These are phyloP conservation scores for Rhizopogon sp. DNA, from an alignment of 768 basidiomycete genomes.

Conservation along the genomic window DNA sequence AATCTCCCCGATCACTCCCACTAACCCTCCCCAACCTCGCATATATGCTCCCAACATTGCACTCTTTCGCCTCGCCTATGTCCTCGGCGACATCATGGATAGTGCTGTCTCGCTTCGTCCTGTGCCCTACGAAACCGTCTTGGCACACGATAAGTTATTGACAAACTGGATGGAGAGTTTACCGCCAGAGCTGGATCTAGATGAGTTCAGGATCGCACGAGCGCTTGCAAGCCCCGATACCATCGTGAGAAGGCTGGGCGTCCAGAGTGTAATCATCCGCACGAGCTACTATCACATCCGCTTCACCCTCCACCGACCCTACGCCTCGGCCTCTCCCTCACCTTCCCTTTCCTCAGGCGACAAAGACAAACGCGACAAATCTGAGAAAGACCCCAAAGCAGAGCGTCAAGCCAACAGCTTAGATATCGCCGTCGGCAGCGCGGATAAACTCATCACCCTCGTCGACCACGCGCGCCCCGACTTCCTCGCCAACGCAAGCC, in stretches of 20 bases:
- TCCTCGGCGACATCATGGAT: conserved; percentile 83
- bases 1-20: conserved; percentile 31
- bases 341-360: conserved; percentile 18
- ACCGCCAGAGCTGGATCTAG: conserved; percentile 68
- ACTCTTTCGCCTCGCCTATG: conserved; percentile 69
- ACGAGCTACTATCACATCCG: conserved; percentile 79
- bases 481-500: conserved; percentile 61
- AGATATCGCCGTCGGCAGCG: conserved; percentile 70
- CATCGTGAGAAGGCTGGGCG: conserved; percentile 60
- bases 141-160: conserved; percentile 66
- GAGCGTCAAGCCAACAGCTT: conserved; percentile 53
- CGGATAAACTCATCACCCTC: conserved; percentile 74
- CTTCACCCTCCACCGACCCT: conserved; percentile 79
- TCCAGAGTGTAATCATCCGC: conserved; percentile 78
- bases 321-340: conserved; percentile 33
- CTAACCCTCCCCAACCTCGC: conserved; percentile 49
- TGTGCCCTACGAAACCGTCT: conserved; percentile 71
- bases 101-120: conserved; percentile 76
- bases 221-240: conserved; percentile 61
- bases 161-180: conserved; percentile 75
- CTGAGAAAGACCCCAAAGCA: conserved; percentile 19
- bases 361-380: conserved; percentile 27
- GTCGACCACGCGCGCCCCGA: conserved; percentile 73
- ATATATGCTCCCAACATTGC: conserved; percentile 73
- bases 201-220: conserved; percentile 70